These are phyloP conservation scores for Clavaria fumosa DNA, from an alignment of 768 basidiomycete species.

Conservation along the genomic window DNA sequence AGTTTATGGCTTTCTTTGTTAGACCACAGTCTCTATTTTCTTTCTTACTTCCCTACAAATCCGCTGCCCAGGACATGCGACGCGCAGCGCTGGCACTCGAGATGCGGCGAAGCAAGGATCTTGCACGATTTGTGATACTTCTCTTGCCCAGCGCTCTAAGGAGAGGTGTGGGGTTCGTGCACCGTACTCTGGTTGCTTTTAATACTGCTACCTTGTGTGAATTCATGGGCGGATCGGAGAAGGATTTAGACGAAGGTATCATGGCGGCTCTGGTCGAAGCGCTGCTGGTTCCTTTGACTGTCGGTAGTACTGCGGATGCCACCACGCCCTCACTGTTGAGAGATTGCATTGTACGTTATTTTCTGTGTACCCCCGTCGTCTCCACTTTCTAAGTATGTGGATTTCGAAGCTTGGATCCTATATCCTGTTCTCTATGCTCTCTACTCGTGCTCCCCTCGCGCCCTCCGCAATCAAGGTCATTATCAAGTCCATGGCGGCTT, in stretches of 20 bases:
- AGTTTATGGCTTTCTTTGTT: conserved; percentile 2
- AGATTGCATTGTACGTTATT: conserved; percentile 38
- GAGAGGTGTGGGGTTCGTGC: conserved; percentile 28
- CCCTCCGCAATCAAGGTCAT: conserved; percentile 45
- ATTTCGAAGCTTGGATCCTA: conserved; percentile 49
- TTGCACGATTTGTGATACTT: conserved; percentile 55
- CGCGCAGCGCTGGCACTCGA: conserved; percentile 58
- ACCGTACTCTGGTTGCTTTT: conserved; percentile 69
- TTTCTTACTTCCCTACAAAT: conserved; percentile 62
- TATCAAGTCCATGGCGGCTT: conserved; percentile 34
- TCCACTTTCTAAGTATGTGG: conserved; percentile 1
- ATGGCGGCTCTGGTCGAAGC: conserved; percentile 53
- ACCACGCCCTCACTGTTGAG: no score
- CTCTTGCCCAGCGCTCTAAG: conserved; percentile 49
- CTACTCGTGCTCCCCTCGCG: conserved; percentile 47
- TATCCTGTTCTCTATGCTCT: conserved; percentile 54
- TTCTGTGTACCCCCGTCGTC: not conserved
- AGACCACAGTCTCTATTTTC: conserved; percentile 51
- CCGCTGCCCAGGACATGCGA: conserved; percentile 60
- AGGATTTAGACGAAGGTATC: conserved; percentile 47
- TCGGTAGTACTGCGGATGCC: conserved; percentile 13
- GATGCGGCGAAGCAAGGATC: conserved; percentile 55
- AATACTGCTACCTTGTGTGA: conserved; percentile 69
- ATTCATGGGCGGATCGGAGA: conserved; percentile 48
- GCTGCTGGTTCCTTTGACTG: conserved; percentile 38